Percentiles rank a stretch among this genome's conserved stretches.
Conservation (phyloP, 2,329 filamentous ascomycete genomes). For the Exophiala lecanii-corni region DNA sequence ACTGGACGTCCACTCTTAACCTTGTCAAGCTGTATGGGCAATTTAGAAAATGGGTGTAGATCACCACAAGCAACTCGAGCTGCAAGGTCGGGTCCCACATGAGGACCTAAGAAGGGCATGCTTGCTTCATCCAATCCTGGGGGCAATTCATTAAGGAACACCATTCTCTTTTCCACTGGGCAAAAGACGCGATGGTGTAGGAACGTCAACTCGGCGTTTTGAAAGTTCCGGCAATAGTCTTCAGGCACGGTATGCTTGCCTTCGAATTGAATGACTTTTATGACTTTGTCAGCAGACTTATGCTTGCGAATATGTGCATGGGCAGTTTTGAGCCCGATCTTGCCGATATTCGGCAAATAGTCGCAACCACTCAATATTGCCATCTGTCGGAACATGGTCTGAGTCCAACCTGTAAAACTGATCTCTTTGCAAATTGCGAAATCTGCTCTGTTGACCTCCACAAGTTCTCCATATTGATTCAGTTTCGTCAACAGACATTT, state of each 20-base stretch:
- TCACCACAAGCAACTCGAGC: conserved; percentile 73
- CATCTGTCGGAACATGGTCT: conserved; percentile 88
- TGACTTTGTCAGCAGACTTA: conserved; percentile 75
- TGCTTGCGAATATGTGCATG: conserved; percentile 86
- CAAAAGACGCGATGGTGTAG: conserved; percentile 94
- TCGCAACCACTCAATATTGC: conserved; percentile 95
- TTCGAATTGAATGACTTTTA: conserved; percentile 82
- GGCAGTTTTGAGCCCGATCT: conserved; percentile 88
- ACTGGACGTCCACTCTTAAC: conserved; percentile 28
- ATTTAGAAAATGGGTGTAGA: conserved; percentile 63
- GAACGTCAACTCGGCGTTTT: conserved; percentile 86
- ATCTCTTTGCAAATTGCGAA: conserved; percentile 86
- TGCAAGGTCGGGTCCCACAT: conserved; percentile 66
- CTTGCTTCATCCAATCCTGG: conserved; percentile 60
- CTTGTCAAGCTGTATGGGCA: conserved; percentile 27
- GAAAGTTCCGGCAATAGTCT: conserved; percentile 76
- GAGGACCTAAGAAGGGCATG: conserved; percentile 75
- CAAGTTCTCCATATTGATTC: conserved; percentile 85
- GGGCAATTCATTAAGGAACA: conserved; percentile 67
- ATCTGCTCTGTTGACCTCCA: conserved; percentile 84
- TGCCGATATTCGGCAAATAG: conserved; percentile 80
- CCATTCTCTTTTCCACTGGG: conserved; percentile 63
- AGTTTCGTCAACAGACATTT: conserved; percentile 88
- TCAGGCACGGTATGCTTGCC: conserved; percentile 76
- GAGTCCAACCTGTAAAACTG: conserved; percentile 85